Evolutionary conservation across 495 filamentous ascomycete species (phyloP).

Genomic region (Aspergillus mulundensis): DNA sequence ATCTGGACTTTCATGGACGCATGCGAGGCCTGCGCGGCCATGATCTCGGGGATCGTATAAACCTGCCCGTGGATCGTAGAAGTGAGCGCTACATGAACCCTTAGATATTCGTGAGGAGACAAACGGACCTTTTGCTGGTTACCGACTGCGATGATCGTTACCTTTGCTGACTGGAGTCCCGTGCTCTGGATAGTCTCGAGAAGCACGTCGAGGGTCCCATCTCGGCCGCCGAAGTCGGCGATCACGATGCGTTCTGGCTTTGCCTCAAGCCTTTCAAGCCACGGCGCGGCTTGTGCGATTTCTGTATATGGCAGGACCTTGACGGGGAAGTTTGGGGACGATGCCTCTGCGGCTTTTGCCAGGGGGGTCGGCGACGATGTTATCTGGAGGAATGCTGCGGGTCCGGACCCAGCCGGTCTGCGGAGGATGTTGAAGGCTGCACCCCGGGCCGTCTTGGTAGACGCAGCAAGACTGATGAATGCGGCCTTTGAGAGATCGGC

Average conservation of each 20-base stretch:
- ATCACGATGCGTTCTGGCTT: slow-evolving; percentile 39
- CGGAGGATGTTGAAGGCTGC: slow-evolving; percentile 33
- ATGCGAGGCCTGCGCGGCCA: slow-evolving; percentile 2
- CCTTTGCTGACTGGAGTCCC: slow-evolving; percentile 12
- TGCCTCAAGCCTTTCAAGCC: slow-evolving; percentile 5
- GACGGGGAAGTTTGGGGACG: too few relatives aligned
- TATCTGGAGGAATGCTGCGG: slow-evolving; percentile 27
- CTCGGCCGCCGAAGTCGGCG: slow-evolving; percentile 50
- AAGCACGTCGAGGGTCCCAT: slow-evolving; percentile 30
- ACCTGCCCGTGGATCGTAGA: slow-evolving; percentile 8
- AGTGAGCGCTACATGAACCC: too few relatives aligned
- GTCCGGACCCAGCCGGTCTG: slow-evolving; percentile 6
- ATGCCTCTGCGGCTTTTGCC: slow-evolving; percentile 31
- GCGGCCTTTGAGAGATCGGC: slow-evolving; percentile 39
- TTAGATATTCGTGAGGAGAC: too few relatives aligned
- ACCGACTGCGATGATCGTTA: slow-evolving; percentile 38
- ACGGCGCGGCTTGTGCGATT: slow-evolving; percentile 7
- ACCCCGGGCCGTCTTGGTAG: slow-evolving; percentile 45
- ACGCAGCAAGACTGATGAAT: slow-evolving; percentile 43
- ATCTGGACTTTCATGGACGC: slow-evolving; percentile 25
- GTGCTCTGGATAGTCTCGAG: slow-evolving; percentile 22
- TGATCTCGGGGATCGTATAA: slow-evolving; percentile 24
- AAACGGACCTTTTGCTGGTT: slow-evolving; percentile 38
- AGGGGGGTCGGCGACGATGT: slow-evolving; percentile 21
- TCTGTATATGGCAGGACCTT: too few relatives aligned